Evolutionary conservation across 2,329 filamentous ascomycete species (phyloP), one percentile per base, ranked within the genome.

Genomic region (Plenodomus tracheiphilus): DNA sequence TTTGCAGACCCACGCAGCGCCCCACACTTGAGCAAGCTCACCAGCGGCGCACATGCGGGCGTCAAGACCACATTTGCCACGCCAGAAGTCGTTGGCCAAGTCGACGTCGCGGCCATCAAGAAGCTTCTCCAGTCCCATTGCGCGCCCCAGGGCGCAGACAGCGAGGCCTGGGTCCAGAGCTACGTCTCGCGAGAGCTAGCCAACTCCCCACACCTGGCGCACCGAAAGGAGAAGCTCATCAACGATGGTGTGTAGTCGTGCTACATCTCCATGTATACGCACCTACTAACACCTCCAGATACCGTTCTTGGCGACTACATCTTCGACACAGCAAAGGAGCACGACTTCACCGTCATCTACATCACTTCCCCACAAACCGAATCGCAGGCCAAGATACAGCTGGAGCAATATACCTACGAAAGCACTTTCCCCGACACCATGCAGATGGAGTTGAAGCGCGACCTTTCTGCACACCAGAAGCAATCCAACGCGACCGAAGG

Each of bases 401-500:
- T 62, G 32, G 47, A 56, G 40, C 47, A 61, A 16, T 94, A 95
- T 71, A 82, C 89, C 58, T 79, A 82, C 72, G 78, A 84, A 41
- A 76, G 85, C 38, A 78, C 85, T 3, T 87, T 88, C 63, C 76
- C 81, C 46, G 80, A 85, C 42, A 73, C 80, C 11, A 66, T 88
- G 41, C 88, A 88, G 62, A 83, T 85, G 69, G 89, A 93, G 54
- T 74, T 94, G 56, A 94, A 89, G 81, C 83, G 91, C 58, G 80
- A 84, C 58, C 72, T 80, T 47, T 69, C 62, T 20, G 58, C 71
- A 16, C 56, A 75, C 41, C 55, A 51, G 40, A 62, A 60, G 39
- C 64, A 53, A 6, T 54, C 53, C 2, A 62, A 59, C 43, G 47
- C 60, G 41, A 59, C 58, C 11, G 50, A 69, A 38, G 64, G 64